phyloP scores from a whole-genome alignment of 2,329 filamentous ascomycete genomes.

The Aspergillus intermedius region DNA sequence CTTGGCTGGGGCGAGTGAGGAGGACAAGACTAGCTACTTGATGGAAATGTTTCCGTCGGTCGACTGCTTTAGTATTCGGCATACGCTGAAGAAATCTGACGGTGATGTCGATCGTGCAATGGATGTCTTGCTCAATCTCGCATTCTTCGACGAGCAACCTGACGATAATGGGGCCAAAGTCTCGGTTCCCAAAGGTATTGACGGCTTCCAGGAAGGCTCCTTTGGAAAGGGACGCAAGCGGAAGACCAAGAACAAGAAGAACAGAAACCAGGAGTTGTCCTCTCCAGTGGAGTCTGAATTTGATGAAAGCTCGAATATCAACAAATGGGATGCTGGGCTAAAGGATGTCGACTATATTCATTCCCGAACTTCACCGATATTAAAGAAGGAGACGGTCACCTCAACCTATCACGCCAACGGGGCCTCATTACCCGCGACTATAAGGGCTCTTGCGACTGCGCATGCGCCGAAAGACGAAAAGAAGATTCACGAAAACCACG shows the following conservation, averaged over 20 bases:
- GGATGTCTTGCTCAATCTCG: slow-evolving; percentile 72
- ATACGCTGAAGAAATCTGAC: slow-evolving; percentile 60
- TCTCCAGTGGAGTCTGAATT: slow-evolving; percentile 9
- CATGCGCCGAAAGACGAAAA: slow-evolving; percentile 36
- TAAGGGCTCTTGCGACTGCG: slow-evolving; percentile 47
- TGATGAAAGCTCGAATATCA: slow-evolving; percentile 23
- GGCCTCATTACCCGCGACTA: slow-evolving; percentile 50
- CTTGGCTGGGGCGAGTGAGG: slow-evolving; percentile 31
- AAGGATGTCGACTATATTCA: slow-evolving; percentile 58
- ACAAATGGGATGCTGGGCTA: slow-evolving; percentile 54
- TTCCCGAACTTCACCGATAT: slow-evolving; percentile 42
- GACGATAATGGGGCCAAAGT: slow-evolving; percentile 41
- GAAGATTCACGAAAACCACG: slow-evolving; percentile 33
- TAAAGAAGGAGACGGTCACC: slow-evolving; percentile 43
- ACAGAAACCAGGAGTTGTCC: slow-evolving; percentile 17
- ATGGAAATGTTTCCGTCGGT: slow-evolving; percentile 65
- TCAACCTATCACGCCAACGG: slow-evolving; percentile 56
- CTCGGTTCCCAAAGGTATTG: slow-evolving; percentile 62
- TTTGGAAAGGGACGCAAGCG: slow-evolving; percentile 41
- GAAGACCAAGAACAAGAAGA: slow-evolving; percentile 30
- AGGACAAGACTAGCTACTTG: slow-evolving; percentile 59
- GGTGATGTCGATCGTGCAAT: slow-evolving; percentile 64
- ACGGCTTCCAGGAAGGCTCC: slow-evolving; percentile 64
- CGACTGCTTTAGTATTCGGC: slow-evolving; percentile 58
- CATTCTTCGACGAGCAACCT: slow-evolving; percentile 65